Base-by-base conservation (phyloP, 352 stramenopile genomes). In the Globisporangium spiculum region DNA sequence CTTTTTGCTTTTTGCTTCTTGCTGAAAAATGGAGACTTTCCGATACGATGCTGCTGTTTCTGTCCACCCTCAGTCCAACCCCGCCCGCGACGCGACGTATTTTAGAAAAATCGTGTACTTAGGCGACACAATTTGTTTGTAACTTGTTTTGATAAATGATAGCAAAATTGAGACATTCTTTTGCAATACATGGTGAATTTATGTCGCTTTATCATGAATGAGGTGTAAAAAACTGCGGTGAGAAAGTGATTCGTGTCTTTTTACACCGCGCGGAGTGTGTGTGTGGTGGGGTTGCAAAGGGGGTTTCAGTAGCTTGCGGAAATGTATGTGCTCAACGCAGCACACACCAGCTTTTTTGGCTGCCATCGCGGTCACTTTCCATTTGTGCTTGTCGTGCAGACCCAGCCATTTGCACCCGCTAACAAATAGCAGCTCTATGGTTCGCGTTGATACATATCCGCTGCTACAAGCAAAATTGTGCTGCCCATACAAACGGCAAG, bases 231-330 rank as follows among this genome's bases (percentile, higher is more conserved):
- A 24, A 18, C 7, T 44, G 46, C n/a, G 18, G 60, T 46, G 36
- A 55, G 55, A 54, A 32, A 54, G 27, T 61, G 27, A 50, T 41
- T 53, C 60, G 60, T 65, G 60, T 65, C 41, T 65, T 58, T 66
- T 66, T 66, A 32, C 60, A 36, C 60, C 4, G 14, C 5, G 36
- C 0, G 10, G 12, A 5, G 36, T 44, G 9, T 14, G 36, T 18
- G 41, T n/a, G 41, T 20, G 32, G 18, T n/a, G 41, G 41, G 41
- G 18, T 50, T 50, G 41, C 41, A 50, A 50, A 50, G 18, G 22
- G 14, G 60, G 30, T 16, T 44, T 66, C 60, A 12, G 46, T 58
- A 66, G 32, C 48, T 66, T 66, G 58, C 27, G 22, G 16, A 26
- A 27, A 20, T 46, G 44, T 53, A 38, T 5, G 38, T 46, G 38